phyloP scores from a whole-genome alignment of 2,329 filamentous ascomycete genomes.

The Metarhizium sp. region DNA sequence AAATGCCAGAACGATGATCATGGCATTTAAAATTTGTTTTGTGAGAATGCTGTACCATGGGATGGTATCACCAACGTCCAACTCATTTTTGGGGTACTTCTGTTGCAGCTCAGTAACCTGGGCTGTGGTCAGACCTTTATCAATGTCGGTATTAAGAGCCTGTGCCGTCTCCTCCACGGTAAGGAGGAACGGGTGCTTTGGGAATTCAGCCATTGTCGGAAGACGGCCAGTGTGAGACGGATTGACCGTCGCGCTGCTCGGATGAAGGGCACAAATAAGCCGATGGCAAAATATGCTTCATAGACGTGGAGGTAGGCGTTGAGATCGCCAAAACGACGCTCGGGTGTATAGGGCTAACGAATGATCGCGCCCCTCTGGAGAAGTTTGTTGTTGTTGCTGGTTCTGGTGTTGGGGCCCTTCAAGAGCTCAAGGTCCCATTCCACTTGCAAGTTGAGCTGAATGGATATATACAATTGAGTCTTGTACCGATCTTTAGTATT shows the following conservation, averaged over 20 bases:
- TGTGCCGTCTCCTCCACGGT: slow-evolving; percentile 51
- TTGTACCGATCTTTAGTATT: not conserved
- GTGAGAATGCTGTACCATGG: slow-evolving; percentile 63
- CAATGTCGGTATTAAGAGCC: slow-evolving; percentile 52
- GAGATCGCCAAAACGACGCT: slow-evolving; percentile 3
- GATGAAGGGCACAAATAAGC: slow-evolving; percentile 7
- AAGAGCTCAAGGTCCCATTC: not conserved
- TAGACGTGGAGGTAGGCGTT: slow-evolving; percentile 9
- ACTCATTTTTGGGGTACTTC: slow-evolving; percentile 58
- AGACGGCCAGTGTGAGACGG: slow-evolving; percentile 4
- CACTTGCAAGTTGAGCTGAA: not conserved
- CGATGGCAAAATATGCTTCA: slow-evolving; percentile 10
- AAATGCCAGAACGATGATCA: slow-evolving; percentile 68
- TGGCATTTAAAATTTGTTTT: slow-evolving; percentile 67
- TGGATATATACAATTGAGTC: not conserved
- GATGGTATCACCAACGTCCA: slow-evolving; percentile 59
- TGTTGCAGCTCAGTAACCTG: slow-evolving; percentile 51
- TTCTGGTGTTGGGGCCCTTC: not conserved
- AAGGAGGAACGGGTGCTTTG: slow-evolving; percentile 52
- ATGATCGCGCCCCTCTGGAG: not conserved
- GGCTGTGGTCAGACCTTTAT: slow-evolving; percentile 53
- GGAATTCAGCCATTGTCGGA: slow-evolving; percentile 30
- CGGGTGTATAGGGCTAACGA: slow-evolving; percentile 1
- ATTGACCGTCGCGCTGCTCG: slow-evolving; percentile 9
- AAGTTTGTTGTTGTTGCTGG: not conserved